These are phyloP conservation scores for Ambrosiella xylebori DNA, from an alignment of 2,329 filamentous ascomycete genomes.

Conservation along the genomic window DNA sequence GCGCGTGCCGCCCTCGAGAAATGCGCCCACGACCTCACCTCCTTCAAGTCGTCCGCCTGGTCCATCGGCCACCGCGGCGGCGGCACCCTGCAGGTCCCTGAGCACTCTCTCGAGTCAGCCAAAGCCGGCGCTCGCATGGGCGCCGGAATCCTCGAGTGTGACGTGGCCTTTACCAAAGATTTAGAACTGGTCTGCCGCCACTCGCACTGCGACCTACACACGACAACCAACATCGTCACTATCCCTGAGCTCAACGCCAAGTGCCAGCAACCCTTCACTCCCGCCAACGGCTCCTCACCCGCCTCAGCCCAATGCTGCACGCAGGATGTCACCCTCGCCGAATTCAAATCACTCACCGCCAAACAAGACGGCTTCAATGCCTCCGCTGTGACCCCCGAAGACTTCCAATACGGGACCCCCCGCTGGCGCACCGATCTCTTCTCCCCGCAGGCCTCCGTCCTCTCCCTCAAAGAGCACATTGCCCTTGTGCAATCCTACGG, in stretches of 20 bases:
- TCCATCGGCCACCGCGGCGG: constrained; percentile 46
- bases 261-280: constrained; percentile 44
- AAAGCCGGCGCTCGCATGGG: constrained; percentile 50
- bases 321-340: constrained; percentile 48
- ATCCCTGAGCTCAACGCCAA: constrained; percentile 45
- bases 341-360: constrained; percentile 50
- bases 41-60: constrained; percentile 33
- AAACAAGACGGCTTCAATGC: constrained; percentile 52
- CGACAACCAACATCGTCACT: constrained; percentile 48
- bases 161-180: constrained; percentile 50
- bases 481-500: constrained; percentile 38
- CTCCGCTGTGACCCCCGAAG: constrained; percentile 37
- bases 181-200: constrained; percentile 50
- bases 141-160: constrained; percentile 49
- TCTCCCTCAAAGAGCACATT: constrained; percentile 46
- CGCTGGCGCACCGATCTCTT: constrained; percentile 50
- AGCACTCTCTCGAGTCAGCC: constrained; percentile 43
- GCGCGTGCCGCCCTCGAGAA: constrained; percentile 42
- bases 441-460: constrained; percentile 42
- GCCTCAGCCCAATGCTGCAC: constrained; percentile 54
- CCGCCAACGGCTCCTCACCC: constrained; percentile 30
- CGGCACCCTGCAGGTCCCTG: constrained; percentile 44
- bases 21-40: constrained; percentile 35
- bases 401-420: constrained; percentile 41
- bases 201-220: constrained; percentile 50